Evolutionary conservation across 768 basidiomycete genomes (phyloP), one percentile per base, ranked within the genome.

Genomic region (Dendrothele bispora): DNA sequence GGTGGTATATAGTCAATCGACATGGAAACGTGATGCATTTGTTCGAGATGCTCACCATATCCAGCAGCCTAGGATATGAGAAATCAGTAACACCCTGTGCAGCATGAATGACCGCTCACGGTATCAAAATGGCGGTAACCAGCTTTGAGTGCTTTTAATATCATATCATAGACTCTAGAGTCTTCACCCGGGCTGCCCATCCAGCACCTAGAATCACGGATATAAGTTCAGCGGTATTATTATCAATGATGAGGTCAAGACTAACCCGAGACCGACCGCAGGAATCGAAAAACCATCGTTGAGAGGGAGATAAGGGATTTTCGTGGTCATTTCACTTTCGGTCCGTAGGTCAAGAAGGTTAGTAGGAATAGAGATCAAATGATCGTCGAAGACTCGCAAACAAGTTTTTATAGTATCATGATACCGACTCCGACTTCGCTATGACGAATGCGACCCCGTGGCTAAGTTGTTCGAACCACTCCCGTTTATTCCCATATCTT

Each of bases 101-200:
- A 28, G 12, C 10, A 22, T 12, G 28, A 18, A 20, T 22, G 8
- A 15, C 17, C 14, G 27, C 51, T 43, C 43, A 59, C 66, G 27
- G 69, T 69, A 43, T 70, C 69, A 10, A 69, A 58, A 46, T 69
- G 68, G 20, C 68, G 60, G 48, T 70, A 68, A 11, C 66, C 68
- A 17, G 65, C 32, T 8, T 48, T 41, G 27, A 67, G 48, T 10
- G 63, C 65, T 18, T 29, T 46, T 39, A 46, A 52, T 4, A 59
- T 48, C 60, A 61, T 60, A 17, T 56, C 39, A 22, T 41, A 27
- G 7, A 66, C 64, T 47, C 58, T 53, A 10, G 55, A 49, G 17
- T 61, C 57, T 40, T 62, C 61, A 15, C 62, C 64, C 17, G 53
- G 53, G 7, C 47, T 39, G 17, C 65, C 65, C 65, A 65, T 67